A percentile compares a stretch with the other conserved stretches of the same genome.
phyloP scores from a whole-genome alignment of 768 basidiomycete genomes.

The Mycena filopes region DNA sequence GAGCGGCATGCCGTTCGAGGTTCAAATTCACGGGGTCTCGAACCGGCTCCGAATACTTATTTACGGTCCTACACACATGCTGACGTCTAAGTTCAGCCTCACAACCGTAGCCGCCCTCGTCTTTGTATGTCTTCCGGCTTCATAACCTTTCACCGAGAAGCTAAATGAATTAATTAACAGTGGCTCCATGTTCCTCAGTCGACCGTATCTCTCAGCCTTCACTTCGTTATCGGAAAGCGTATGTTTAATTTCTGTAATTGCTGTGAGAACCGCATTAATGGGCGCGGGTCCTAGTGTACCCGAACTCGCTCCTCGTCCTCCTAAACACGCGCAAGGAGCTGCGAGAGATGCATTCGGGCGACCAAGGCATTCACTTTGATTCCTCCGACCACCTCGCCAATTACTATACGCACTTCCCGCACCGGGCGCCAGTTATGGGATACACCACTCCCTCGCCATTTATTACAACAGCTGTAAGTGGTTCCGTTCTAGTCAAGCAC shows the following conservation, averaged over 20 bases:
- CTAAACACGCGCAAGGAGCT: slow-evolving; percentile 45
- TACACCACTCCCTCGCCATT: background rate
- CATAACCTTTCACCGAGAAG: background rate
- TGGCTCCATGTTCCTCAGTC: slow-evolving; percentile 56
- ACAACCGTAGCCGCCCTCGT: slow-evolving; percentile 54
- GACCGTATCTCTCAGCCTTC: slow-evolving; percentile 57
- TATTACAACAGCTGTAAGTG: background rate
- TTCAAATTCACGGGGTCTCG: too few species aligned
- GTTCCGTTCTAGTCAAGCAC: too few species aligned
- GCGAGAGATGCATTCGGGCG: slow-evolving; percentile 34
- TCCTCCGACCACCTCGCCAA: slow-evolving; percentile 2
- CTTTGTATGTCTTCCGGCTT: slow-evolving; percentile 45
- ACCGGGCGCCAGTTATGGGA: slow-evolving; percentile 8
- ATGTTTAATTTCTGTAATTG: slow-evolving; percentile 24
- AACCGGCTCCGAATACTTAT: too few species aligned
- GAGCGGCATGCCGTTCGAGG: too few species aligned
- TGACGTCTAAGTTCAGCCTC: slow-evolving; percentile 39
- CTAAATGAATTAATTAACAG: slow-evolving; percentile 32
- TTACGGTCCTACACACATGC: too few species aligned
- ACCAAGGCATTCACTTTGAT: slow-evolving; percentile 6
- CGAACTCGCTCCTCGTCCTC: slow-evolving; percentile 48
- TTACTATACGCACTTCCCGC: slow-evolving; percentile 24
- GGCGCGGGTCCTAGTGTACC: slow-evolving; percentile 42
- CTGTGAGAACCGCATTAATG: background rate
- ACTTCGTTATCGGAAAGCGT: slow-evolving; percentile 61